Evolutionary conservation across 1,139 yeast species (phyloP).

Genomic region (Kluyveromyces marxianus): DNA sequence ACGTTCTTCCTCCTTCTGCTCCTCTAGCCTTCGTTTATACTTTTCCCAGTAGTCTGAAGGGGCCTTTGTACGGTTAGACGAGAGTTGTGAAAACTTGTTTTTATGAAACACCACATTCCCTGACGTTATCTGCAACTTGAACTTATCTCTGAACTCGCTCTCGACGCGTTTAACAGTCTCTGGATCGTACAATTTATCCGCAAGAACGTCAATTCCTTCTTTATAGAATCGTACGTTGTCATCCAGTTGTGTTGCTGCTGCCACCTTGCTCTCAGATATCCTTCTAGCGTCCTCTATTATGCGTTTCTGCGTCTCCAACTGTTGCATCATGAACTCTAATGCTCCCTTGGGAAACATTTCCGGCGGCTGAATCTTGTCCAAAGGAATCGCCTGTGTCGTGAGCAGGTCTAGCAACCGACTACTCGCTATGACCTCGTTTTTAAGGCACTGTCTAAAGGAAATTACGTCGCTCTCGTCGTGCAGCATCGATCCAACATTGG

Average conservation of each 20-base stretch:
- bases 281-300: slow-evolving; percentile 6
- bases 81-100: slow-evolving; percentile 15
- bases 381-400: slow-evolving; percentile 20
- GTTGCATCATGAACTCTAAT: slow-evolving; percentile 10
- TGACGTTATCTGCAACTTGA: slow-evolving; percentile 13
- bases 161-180: slow-evolving; percentile 7
- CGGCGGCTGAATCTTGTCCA: slow-evolving; percentile 18
- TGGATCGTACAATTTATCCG: slow-evolving; percentile 1
- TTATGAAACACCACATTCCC: slow-evolving; percentile 14
- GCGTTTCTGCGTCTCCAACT: slow-evolving; percentile 10
- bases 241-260: not conserved
- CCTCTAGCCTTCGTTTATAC: slow-evolving; percentile 9
- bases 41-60: slow-evolving; percentile 26
- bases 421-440: slow-evolving; percentile 20
- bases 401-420: slow-evolving; percentile 20
- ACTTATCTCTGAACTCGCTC: slow-evolving; percentile 10
- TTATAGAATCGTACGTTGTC: not conserved
- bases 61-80: slow-evolving; percentile 21
- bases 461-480: slow-evolving; percentile 31
- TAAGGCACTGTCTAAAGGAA: slow-evolving; percentile 23
- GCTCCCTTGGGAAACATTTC: slow-evolving; percentile 13
- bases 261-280: not conserved
- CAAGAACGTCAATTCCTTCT: not conserved
- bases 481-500: slow-evolving; percentile 15
- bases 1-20: slow-evolving; percentile 5